These are phyloP conservation scores for Candida sp. DNA, from an alignment of 1,139 yeast species.

Conservation along the genomic window DNA sequence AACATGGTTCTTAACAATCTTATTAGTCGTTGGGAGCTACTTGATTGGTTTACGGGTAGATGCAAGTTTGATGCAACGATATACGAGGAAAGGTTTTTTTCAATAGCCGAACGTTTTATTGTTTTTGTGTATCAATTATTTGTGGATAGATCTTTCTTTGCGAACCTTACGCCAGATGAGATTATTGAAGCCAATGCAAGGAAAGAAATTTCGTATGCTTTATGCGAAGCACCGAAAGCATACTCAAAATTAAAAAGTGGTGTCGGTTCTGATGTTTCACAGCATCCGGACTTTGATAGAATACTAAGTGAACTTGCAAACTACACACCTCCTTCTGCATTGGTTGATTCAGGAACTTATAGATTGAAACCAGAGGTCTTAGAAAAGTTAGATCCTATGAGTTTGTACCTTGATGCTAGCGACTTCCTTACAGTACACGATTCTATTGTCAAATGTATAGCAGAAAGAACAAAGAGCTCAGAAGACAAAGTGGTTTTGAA, in stretches of 20 bases:
- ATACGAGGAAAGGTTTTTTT: constrained; percentile 55
- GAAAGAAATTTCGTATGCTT: constrained; percentile 40
- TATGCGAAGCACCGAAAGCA: constrained; percentile 52
- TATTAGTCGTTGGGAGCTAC: constrained; percentile 60
- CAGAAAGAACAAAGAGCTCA: constrained; percentile 22
- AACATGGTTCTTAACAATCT: constrained; percentile 42
- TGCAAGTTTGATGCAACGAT: constrained; percentile 35
- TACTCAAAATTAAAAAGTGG: constrained; percentile 46
- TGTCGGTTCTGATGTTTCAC: constrained; percentile 32
- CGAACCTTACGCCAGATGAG: constrained; percentile 20
- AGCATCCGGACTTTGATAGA: constrained; percentile 33
- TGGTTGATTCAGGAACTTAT: constrained; percentile 39
- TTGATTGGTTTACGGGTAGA: constrained; percentile 47
- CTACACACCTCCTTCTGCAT: constrained; percentile 38
- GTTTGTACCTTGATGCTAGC: constrained; percentile 31
- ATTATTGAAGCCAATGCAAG: constrained; percentile 22
- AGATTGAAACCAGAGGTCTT: constrained; percentile 41
- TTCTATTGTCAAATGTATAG: constrained; percentile 22
- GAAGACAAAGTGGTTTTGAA: constrained; percentile 40
- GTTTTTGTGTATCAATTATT: constrained; percentile 54
- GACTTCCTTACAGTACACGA: constrained; percentile 33
- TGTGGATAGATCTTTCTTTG: constrained; percentile 51
- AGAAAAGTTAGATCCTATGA: constrained; percentile 35
- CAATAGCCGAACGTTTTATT: constrained; percentile 52
- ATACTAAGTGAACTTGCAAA: constrained; percentile 37